A percentile compares a stretch with the other conserved stretches of the same genome.
Conservation (phyloP, 2,329 filamentous ascomycete species). For the Dactylonectria macrodidyma region DNA sequence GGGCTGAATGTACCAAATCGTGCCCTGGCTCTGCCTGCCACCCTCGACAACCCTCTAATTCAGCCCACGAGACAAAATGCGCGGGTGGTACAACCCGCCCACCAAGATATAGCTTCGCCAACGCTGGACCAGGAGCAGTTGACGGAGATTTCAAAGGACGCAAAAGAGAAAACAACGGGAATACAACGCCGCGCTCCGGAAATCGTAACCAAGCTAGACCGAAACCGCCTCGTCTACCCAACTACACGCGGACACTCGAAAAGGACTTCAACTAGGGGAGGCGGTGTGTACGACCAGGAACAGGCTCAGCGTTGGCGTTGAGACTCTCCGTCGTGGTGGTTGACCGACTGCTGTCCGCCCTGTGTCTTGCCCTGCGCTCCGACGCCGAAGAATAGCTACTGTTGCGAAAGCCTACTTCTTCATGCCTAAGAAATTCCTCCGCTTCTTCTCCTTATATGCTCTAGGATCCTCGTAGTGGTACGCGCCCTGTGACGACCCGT, state of each 20-base stretch:
- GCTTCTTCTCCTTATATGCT: slow-evolving; percentile 73
- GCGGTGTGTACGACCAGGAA: neutral
- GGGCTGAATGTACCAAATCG: slow-evolving; percentile 24
- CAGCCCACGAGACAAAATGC: too few relatives aligned
- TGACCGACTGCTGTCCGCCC: slow-evolving; percentile 2
- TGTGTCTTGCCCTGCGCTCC: neutral
- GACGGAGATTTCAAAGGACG: slow-evolving; percentile 22
- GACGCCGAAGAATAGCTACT: slow-evolving; percentile 32
- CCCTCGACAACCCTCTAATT: neutral
- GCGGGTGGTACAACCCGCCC: neutral
- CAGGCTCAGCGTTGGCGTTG: neutral
- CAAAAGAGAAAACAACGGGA: slow-evolving; percentile 34
- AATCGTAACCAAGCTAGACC: slow-evolving; percentile 30
- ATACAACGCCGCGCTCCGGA: slow-evolving; percentile 40
- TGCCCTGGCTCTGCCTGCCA: neutral
- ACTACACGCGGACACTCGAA: neutral
- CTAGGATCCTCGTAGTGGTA: slow-evolving; percentile 55
- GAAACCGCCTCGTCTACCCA: slow-evolving; percentile 19
- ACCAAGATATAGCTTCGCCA: neutral
- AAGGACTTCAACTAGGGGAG: neutral
- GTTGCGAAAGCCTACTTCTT: slow-evolving; percentile 66
- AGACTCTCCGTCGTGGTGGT: neutral
- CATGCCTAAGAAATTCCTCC: slow-evolving; percentile 69
- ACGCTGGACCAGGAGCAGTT: neutral
- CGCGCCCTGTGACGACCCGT: slow-evolving; percentile 35